These are phyloP conservation scores for Penicillium italicum DNA, from an alignment of 2,329 filamentous ascomycete genomes.

Conservation along the genomic window DNA sequence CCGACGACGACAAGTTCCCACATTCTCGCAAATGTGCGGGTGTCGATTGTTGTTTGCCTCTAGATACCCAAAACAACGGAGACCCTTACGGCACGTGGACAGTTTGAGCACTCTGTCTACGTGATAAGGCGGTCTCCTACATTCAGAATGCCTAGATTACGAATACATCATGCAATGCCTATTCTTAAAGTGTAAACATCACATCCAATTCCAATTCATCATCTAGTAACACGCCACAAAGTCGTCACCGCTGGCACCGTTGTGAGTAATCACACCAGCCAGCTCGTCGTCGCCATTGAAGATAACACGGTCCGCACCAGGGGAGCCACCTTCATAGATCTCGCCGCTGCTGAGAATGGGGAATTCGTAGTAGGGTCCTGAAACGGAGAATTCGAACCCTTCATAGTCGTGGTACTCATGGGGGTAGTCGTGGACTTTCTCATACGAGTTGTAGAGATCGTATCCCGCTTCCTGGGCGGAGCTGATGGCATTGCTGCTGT, in stretches of 20 bases:
- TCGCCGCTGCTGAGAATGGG: slow-evolving; percentile 51
- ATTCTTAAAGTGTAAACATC: slow-evolving; percentile 30
- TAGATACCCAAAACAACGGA: slow-evolving; percentile 17
- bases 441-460: slow-evolving; percentile 45
- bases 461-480: slow-evolving; percentile 53
- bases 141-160: neutral
- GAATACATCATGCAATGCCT: neutral
- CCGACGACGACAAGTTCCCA: slow-evolving; percentile 22
- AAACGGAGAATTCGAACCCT: slow-evolving; percentile 57
- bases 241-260: slow-evolving; percentile 63
- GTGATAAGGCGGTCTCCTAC: slow-evolving; percentile 19
- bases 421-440: slow-evolving; percentile 49
- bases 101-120: slow-evolving; percentile 17
- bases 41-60: slow-evolving; percentile 24
- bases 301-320: slow-evolving; percentile 64
- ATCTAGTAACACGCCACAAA: slow-evolving; percentile 58
- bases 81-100: slow-evolving; percentile 17
- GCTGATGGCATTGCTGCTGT: slow-evolving; percentile 50
- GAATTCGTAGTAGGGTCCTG: slow-evolving; percentile 62
- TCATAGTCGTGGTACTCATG: slow-evolving; percentile 62
- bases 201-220: slow-evolving; percentile 23
- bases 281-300: slow-evolving; percentile 56
- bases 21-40: slow-evolving; percentile 17
- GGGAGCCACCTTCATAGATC: slow-evolving; percentile 58
- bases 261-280: slow-evolving; percentile 67